Evolutionary conservation across 257 asterid species (phyloP).

Genomic region (Ilex asprella): DNA sequence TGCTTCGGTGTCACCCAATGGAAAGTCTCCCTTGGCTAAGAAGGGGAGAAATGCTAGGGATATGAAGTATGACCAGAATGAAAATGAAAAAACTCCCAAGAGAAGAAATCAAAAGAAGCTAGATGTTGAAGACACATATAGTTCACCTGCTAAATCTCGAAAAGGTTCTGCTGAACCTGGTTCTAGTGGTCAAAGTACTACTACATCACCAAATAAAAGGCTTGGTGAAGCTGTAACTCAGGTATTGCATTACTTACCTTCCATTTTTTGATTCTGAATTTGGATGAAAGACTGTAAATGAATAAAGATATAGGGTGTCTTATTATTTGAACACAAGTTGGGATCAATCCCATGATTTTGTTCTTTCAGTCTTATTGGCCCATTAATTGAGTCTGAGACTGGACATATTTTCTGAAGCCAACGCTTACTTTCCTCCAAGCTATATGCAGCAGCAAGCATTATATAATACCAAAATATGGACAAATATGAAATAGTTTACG

Average conservation of each 20-base stretch:
- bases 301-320: no score
- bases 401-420: no score
- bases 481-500: no score
- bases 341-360: no score
- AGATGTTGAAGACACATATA: conserved; percentile 16
- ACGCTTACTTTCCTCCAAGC: no score
- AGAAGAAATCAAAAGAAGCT: conserved; percentile 15
- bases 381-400: no score
- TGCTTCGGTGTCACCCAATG: conserved; percentile 20
- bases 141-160: conserved; percentile 7
- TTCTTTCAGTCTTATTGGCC: no score
- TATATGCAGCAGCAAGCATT: no score
- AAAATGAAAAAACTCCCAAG: conserved; percentile 18
- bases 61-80: conserved; percentile 22
- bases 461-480: no score
- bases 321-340: no score
- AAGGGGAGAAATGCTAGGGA: conserved; percentile 15
- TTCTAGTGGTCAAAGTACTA: conserved; percentile 34
- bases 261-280: not conserved
- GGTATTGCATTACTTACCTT: conserved; percentile 36
- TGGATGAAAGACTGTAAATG: no score
- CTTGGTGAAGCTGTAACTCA: conserved; percentile 59
- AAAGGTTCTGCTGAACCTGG: conserved; percentile 22
- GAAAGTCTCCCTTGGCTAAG: conserved; percentile 17
- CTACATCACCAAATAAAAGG: conserved; percentile 30